Percentiles rank a stretch among this genome's conserved stretches.
Conservation (phyloP, 139 green algal species). For the Coccomyxa sp. region DNA sequence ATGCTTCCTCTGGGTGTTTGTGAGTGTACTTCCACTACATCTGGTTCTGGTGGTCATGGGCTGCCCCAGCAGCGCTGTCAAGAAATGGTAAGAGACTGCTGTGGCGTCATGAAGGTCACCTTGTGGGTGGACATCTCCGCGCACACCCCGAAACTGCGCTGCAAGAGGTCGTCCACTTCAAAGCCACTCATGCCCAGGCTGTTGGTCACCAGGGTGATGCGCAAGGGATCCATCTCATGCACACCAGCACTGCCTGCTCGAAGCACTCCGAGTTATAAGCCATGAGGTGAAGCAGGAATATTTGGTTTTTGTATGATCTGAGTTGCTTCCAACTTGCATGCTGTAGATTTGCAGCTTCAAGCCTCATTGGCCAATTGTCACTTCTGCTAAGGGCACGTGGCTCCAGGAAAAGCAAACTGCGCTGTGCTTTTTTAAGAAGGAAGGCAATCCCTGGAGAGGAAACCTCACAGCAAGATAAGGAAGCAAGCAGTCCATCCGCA, state of each 20-base stretch:
- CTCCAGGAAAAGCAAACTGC: not conserved
- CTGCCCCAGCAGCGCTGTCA: not conserved
- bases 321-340: not conserved
- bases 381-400: not conserved
- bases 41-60: not conserved
- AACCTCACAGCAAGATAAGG: not conserved
- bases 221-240: constrained; percentile 59
- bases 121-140: constrained; percentile 68
- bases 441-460: not conserved
- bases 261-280: not conserved
- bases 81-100: not conserved
- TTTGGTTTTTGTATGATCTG: not conserved
- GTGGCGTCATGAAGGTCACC: not conserved
- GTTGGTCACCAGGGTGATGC: constrained; percentile 62
- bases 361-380: not conserved
- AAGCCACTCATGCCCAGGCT: constrained; percentile 50
- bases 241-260: not conserved
- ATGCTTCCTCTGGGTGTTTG: not conserved
- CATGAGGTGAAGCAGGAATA: not conserved
- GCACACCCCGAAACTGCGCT: constrained; percentile 56
- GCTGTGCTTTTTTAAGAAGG: not conserved
- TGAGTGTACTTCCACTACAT: not conserved
- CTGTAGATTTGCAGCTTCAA: not conserved
- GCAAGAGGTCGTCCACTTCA: constrained; percentile 43
- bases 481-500: not conserved